Conservation (phyloP, 2,329 filamentous ascomycete genomes). For the Endothia cerciana region DNA sequence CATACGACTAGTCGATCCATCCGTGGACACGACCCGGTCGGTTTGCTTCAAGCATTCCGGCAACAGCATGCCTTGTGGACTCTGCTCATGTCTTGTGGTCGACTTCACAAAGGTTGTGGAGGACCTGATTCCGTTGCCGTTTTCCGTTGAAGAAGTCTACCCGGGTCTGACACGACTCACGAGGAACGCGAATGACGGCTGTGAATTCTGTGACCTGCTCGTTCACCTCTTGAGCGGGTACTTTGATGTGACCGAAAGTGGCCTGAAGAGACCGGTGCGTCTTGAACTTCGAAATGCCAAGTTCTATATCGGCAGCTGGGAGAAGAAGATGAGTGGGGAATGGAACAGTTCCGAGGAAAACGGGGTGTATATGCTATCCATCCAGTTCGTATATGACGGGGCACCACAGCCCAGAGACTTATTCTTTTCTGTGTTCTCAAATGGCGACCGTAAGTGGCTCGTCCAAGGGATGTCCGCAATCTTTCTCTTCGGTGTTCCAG, state of each 20-base stretch:
- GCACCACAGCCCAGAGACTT: not conserved
- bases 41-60: no score
- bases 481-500: no score
- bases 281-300: constrained; percentile 12
- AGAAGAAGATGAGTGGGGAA: not conserved
- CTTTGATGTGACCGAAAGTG: not conserved
- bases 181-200: not conserved
- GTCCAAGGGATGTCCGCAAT: not conserved
- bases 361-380: not conserved
- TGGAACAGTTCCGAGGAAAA: not conserved
- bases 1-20: no score
- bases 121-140: not conserved
- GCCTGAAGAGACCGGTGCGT: constrained; percentile 14
- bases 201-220: not conserved
- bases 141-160: not conserved
- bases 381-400: not conserved
- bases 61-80: no score
- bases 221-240: not conserved
- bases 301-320: not conserved
- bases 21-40: no score
- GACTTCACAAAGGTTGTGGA: not conserved
- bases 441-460: not conserved
- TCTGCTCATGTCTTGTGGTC: not conserved
- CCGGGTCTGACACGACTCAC: not conserved
- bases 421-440: not conserved